Evolutionary conservation across 2,329 filamentous ascomycete species (phyloP), one percentile per base, ranked within the genome.

Genomic region (Alternaria panax): DNA sequence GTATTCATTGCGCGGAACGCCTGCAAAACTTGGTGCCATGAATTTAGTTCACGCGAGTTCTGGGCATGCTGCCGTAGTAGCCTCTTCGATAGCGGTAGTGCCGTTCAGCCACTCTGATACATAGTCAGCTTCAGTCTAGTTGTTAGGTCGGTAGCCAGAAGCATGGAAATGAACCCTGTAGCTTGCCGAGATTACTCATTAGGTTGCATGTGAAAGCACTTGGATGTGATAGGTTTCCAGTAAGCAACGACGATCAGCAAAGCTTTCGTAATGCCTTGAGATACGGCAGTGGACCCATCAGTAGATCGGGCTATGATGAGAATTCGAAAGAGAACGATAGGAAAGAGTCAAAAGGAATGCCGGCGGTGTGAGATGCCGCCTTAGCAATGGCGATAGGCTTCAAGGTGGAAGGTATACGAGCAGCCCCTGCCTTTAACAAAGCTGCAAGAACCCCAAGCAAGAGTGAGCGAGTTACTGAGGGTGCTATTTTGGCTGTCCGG

Each of bases 131-230:
- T 88, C 87, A 51, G 82, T 82, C 82, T 85, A 89, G 30, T 69
- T 77, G 0, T 76, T 27, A 0, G 85, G 82, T 22, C 87, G 76
- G n/a, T 86, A 82, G 0, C 80, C 76, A 1, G 81, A 73, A 20
- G 82, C 83, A 2, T 80, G 80, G 71, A 79, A 89, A 87, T 4
- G 79, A 81, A 6, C 86, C 86, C 16, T 79, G 80, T 3, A 88
- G 66, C 18, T 81, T 72, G 1, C 80, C 84, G 24, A 89, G 67
- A 55, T 88, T 89, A 38, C 83, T 81, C 32, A 89, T 74, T 7
- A 89, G 79, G 48, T 86, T 87, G 61, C 87, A 80, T 0, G 86
- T 87, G 72, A 87, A 89, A 0, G 70, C 79, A 65, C 89, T 89
- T 2, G 87, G 87, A 9, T 72, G 66, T 0, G 85, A 84, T 4